Evolutionary conservation across 208 protist species (phyloP).

Genomic region (Crithidia fasciculata): DNA sequence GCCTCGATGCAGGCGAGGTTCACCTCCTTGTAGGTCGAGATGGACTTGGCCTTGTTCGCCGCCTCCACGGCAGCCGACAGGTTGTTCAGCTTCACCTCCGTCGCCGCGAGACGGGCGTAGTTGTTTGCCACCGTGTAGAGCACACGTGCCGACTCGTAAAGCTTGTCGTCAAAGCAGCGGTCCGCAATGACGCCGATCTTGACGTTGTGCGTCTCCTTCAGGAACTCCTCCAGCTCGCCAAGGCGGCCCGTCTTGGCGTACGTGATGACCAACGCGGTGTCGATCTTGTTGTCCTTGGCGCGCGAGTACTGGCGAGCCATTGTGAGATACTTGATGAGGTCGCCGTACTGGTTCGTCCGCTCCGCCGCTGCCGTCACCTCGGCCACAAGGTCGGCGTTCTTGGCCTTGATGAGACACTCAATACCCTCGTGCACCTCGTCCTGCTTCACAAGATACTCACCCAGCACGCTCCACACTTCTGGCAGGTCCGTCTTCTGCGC

Average conservation of each 20-base stretch:
- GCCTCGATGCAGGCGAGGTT: constrained; percentile 98
- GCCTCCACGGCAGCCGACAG: constrained; percentile 97
- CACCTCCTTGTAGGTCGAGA: constrained; percentile 96
- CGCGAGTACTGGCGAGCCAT: constrained; percentile 96
- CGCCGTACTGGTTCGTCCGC: constrained; percentile 91
- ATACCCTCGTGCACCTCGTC: constrained; percentile 96
- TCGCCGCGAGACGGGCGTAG: constrained; percentile 95
- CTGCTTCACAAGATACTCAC: constrained; percentile 93
- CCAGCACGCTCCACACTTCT: constrained; percentile 96
- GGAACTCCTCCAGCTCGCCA: constrained; percentile 99
- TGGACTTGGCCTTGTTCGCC: constrained; percentile 98
- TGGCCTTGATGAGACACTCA: constrained; percentile 97
- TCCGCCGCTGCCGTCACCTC: constrained; percentile 95
- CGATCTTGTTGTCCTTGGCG: constrained; percentile 94
- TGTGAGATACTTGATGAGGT: constrained; percentile 98
- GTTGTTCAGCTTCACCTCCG: constrained; percentile 96
- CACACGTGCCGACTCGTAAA: constrained; percentile 98
- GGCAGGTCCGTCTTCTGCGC: constrained; percentile 93
- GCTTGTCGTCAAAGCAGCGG: constrained; percentile 96
- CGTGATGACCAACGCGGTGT: constrained; percentile 98
- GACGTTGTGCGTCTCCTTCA: constrained; percentile 97
- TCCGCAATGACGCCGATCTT: constrained; percentile 97
- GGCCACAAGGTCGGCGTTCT: constrained; percentile 94
- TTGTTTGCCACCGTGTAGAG: constrained; percentile 98
- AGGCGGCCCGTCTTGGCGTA: constrained; percentile 97